phyloP scores from a whole-genome alignment of 2,329 filamentous ascomycete genomes.

The Aspergillus sp. region DNA sequence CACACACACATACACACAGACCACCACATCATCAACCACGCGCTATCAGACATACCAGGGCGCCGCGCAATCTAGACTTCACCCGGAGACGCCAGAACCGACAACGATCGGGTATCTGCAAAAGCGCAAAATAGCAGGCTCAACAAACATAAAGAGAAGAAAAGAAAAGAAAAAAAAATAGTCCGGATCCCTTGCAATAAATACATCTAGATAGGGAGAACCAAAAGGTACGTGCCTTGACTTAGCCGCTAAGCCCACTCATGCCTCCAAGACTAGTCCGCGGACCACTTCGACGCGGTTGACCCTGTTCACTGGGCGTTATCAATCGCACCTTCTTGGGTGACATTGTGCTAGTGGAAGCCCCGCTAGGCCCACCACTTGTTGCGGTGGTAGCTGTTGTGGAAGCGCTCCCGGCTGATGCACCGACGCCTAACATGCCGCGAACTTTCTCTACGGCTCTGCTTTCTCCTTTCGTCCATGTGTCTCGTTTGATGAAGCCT shows the following conservation, averaged over 20 bases:
- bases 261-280: conserved; percentile 25
- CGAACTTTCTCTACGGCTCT: conserved; percentile 50
- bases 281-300: conserved; percentile 24
- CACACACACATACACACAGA: not conserved
- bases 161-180: not conserved
- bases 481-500: conserved; percentile 47
- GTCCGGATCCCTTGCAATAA: not conserved
- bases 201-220: not conserved
- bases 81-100: not conserved
- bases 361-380: conserved; percentile 22
- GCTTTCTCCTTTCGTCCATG: conserved; percentile 48
- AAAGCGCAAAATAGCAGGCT: not conserved
- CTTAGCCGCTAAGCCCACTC: conserved; percentile 12
- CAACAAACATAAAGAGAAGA: not conserved
- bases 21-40: not conserved
- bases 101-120: not conserved
- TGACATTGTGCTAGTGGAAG: conserved; percentile 39
- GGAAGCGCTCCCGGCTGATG: conserved; percentile 27
- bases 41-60: not conserved
- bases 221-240: too few species aligned
- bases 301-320: conserved; percentile 46
- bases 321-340: conserved; percentile 50
- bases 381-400: conserved; percentile 25
- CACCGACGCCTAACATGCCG: conserved; percentile 43
- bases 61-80: not conserved